phyloP scores from a whole-genome alignment of 2,329 filamentous ascomycete species.

The Coleophoma cylindrospora region DNA sequence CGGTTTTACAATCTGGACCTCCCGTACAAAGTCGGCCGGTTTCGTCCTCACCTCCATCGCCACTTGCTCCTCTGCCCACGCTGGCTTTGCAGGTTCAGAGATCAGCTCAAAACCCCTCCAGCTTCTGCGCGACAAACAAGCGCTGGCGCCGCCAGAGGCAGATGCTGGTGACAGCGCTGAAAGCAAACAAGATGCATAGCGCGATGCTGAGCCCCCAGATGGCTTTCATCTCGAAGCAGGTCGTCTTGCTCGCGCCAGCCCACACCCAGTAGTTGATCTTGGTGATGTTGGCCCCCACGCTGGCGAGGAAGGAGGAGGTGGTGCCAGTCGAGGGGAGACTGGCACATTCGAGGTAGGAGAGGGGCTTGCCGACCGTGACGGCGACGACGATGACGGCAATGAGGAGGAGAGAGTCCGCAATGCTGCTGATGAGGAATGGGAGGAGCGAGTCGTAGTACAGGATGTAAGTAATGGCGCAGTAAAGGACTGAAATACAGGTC shows the following conservation, averaged over 20 bases:
- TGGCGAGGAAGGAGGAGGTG: conserved; percentile 38
- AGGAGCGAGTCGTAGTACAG: conserved; percentile 74
- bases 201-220: conserved; percentile 84
- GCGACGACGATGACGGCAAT: conserved; percentile 75
- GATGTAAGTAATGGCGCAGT: conserved; percentile 75
- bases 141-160: conserved; percentile 47
- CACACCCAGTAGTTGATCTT: conserved; percentile 41
- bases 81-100: not conserved
- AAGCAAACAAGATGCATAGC: conserved; percentile 66
- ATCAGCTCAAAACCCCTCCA: not conserved
- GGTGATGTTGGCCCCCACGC: conserved; percentile 36
- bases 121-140: not conserved
- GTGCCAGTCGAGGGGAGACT: conserved; percentile 36
- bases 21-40: too few species aligned
- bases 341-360: conserved; percentile 72
- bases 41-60: too few species aligned
- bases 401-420: conserved; percentile 63
- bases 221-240: conserved; percentile 80
- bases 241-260: conserved; percentile 48
- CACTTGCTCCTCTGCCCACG: too few species aligned
- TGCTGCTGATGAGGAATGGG: conserved; percentile 65
- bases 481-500: conserved; percentile 75
- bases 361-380: conserved; percentile 71
- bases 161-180: conserved; percentile 52
- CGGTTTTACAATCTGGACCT: too few species aligned